These are phyloP conservation scores for Paramecium bursaria DNA, from an alignment of 73 alveolate species.

Conservation along the genomic window DNA sequence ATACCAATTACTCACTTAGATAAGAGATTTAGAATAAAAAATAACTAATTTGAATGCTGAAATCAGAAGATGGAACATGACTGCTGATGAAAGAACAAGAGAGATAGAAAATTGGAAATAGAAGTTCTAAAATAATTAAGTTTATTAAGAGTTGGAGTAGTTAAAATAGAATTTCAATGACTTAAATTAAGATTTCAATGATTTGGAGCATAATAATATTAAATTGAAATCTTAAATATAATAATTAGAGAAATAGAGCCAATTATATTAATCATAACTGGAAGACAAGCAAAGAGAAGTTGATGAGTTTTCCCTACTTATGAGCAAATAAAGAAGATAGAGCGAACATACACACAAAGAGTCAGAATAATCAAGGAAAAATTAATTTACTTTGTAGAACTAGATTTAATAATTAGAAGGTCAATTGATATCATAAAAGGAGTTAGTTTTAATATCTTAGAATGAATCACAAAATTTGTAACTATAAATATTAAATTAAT, in stretches of 20 bases:
- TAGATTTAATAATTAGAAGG: neutral
- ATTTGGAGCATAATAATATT: constrained; percentile 8
- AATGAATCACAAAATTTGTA: constrained; percentile 18
- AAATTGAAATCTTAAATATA: constrained; percentile 40
- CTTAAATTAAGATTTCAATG: neutral
- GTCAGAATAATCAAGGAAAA: constrained; percentile 9
- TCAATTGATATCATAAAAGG: neutral
- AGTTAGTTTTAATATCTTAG: neutral
- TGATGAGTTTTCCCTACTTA: constrained; percentile 3
- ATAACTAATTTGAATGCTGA: neutral
- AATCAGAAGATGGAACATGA: constrained; percentile 1
- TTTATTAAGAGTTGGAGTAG: neutral
- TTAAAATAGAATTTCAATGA: neutral
- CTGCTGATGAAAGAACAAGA: constrained; percentile 18
- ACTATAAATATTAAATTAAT: neutral
- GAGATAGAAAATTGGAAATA: constrained; percentile 29
- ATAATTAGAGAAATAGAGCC: constrained; percentile 14
- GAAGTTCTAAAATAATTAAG: neutral
- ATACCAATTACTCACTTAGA: neutral
- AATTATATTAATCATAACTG: constrained; percentile 7
- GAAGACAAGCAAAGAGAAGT: constrained; percentile 27
- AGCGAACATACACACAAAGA: constrained; percentile 30
- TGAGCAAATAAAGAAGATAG: constrained; percentile 45
- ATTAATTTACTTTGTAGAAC: neutral
- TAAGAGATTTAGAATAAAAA: constrained; percentile 25